Base-by-base conservation (phyloP, 2,329 filamentous ascomycete species). In the Domatiomyces globalis region DNA sequence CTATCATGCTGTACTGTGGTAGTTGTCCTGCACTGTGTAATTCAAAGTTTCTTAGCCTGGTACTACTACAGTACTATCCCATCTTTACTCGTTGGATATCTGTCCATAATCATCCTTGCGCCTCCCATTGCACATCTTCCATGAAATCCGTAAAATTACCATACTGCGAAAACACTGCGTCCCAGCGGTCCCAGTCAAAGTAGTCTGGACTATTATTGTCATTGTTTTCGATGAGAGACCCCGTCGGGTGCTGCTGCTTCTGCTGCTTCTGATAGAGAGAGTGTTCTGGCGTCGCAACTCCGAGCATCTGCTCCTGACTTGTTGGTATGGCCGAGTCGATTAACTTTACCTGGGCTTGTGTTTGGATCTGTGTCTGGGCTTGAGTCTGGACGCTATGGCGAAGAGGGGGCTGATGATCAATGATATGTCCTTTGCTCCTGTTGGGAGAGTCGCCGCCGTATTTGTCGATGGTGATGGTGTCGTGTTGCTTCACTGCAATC, bases 381-480 rank as follows among this genome's bases (percentile, higher is more conserved):
- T 25, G 22, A 6, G 22, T 6, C 22, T 3, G 3, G 22, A 4
- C 22, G 22, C 6, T 25, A 4, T 3, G 22, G 22, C 3, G 22
- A 25, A 25, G 22, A 25, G 6, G 6, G 6, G 22, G 22, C 22
- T 25, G 22, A 4, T 25, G 22, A 25, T 25, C 22, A 6, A 25
- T 4, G 22, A 25, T 25, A 6, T 25, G 22, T 6, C 22, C 22
- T 25, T 25, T 25, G 22, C 22, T 25, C 3, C 22, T 25, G 5
- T 2, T n/a, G 3, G 39, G 3, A 19, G 39, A 19, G 39, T 43
- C 5, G 39, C 18, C 18, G 39, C 15, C 39, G 39, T 43, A 43
- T 95, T 95, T 68, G 83, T 84, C 0, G 83, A 82, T 25, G 88
- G 88, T 1, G 89, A 95, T 63, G 89, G 89, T 0, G 89, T 95